Base-by-base conservation (phyloP, 306 rosid species). In the Echinosophora koreensis region DNA sequence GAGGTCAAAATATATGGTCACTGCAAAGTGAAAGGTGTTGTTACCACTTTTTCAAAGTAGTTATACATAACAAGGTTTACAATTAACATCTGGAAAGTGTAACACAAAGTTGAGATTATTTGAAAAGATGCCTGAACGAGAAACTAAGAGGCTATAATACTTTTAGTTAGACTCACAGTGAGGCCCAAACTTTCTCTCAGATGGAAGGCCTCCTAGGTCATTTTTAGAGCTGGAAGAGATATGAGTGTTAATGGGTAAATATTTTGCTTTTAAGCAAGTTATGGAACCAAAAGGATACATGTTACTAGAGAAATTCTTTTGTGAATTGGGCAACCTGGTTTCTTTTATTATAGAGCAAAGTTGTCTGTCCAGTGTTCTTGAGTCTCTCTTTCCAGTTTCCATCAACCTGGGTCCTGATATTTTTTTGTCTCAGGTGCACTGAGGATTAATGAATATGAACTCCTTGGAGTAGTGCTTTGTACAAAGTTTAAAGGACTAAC, bases 361-460 rank as follows among this genome's bases (percentile, higher is more conserved):
- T 38, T 47, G 47, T 54, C 6, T 51, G 73, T 76, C 52, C 10
- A 22, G 60, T 81, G 54, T 63, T 62, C 17, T 34, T 0, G 11
- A 67, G 65, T 66, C 46, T 81, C 74, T 66, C 84, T 52, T 42
- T 42, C 14, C 64, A 73, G 49, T 74, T 66, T 80, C 70, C 30
- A 51, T 51, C 28, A 69, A 61, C 44, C 27, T 42, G 50, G 62
- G 51, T 62, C 49, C 66, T 51, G 49, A 41, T 52, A 6, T 8
- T 22, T 60, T 16, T 67, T 56, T 17, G 41, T 55, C 18, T 54
- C 52, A 55, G 59, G 74, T 60, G 3, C 73, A 39, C 18, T 32
- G 41, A 27, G 57, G 57, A 60, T 37, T 39, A 49, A n/a, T 60
- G 5, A 49, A 70, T 22, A 47, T 35, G 27, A 50, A 50, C 35